Conservation (phyloP, 1,139 yeast species). For the Pichia sp. region DNA sequence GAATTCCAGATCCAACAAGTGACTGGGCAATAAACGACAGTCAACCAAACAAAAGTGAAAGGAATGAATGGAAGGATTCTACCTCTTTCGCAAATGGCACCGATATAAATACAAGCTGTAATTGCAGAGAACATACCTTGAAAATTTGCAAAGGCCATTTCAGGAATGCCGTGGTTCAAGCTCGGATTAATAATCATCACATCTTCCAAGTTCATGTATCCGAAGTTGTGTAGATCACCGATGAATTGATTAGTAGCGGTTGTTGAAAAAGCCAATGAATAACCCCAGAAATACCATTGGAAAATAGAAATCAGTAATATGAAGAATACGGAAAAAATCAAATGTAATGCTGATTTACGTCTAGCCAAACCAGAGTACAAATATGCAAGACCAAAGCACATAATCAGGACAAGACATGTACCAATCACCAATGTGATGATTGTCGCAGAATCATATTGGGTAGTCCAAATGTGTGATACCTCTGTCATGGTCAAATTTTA, state of each 20-base stretch:
- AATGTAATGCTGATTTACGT: slow-evolving; percentile 80
- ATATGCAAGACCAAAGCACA: slow-evolving; percentile 94
- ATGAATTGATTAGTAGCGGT: slow-evolving; percentile 76
- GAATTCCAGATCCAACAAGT: slow-evolving; percentile 94
- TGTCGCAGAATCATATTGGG: slow-evolving; percentile 34
- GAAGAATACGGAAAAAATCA: slow-evolving; percentile 83
- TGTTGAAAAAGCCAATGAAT: slow-evolving; percentile 75
- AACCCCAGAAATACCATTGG: slow-evolving; percentile 99
- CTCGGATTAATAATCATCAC: slow-evolving; percentile 24
- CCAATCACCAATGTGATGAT: slow-evolving; percentile 42
- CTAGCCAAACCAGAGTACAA: slow-evolving; percentile 89
- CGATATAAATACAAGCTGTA: slow-evolving; percentile 84
- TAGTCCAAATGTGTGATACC: slow-evolving; percentile 8
- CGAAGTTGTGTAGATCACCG: slow-evolving; percentile 78
- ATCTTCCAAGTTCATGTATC: slow-evolving; percentile 46
- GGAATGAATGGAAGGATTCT: slow-evolving; percentile 78
- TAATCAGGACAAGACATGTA: slow-evolving; percentile 77
- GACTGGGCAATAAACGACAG: slow-evolving; percentile 86
- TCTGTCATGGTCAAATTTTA: too few relatives aligned
- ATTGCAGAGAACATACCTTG: slow-evolving; percentile 91
- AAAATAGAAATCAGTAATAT: slow-evolving; percentile 40
- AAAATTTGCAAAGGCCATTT: slow-evolving; percentile 74
- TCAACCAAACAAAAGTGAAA: slow-evolving; percentile 81
- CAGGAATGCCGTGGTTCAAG: slow-evolving; percentile 44
- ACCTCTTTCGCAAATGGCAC: slow-evolving; percentile 95